A percentile compares a stretch with the other conserved stretches of the same genome.
Conservation (phyloP, 768 basidiomycete species). For the Gymnopilus junonius region DNA sequence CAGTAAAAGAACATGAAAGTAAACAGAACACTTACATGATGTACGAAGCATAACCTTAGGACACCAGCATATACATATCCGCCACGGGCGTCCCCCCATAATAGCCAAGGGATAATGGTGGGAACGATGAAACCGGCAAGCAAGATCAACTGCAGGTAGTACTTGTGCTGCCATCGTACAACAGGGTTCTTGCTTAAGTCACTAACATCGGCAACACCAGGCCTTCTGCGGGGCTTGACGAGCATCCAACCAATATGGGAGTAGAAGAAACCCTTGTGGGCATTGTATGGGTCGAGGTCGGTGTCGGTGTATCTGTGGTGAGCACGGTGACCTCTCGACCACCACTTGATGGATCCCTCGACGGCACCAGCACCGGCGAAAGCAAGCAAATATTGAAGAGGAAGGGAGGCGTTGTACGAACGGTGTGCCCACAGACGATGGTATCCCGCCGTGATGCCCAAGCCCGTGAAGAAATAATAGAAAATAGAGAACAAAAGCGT, state of each 20-base stretch:
- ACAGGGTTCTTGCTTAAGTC: conserved; percentile 83
- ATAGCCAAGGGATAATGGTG: conserved; percentile 74
- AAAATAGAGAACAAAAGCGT: conserved; percentile 61
- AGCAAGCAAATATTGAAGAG: conserved; percentile 86
- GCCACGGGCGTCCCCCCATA: conserved; percentile 87
- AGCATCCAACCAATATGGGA: conserved; percentile 95
- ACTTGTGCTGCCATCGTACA: conserved; percentile 86
- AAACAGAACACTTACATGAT: conserved; percentile 65
- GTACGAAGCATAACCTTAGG: conserved; percentile 80
- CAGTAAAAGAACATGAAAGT: not conserved
- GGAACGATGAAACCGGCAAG: conserved; percentile 76
- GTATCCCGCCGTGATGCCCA: conserved; percentile 94
- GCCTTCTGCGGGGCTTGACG: conserved; percentile 85
- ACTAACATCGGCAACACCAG: conserved; percentile 88
- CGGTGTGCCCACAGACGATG: conserved; percentile 98
- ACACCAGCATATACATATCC: conserved; percentile 88
- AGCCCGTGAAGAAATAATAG: conserved; percentile 56
- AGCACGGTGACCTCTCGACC: conserved; percentile 96
- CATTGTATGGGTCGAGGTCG: conserved; percentile 94
- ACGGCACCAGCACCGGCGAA: conserved; percentile 90
- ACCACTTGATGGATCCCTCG: conserved; percentile 98
- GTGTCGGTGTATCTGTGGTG: conserved; percentile 98
- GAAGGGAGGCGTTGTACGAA: conserved; percentile 87
- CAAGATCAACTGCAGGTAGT: conserved; percentile 75
- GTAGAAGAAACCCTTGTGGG: conserved; percentile 85